Evolutionary conservation across 768 basidiomycete species (phyloP).

Genomic region (Glaciozyma martinii): DNA sequence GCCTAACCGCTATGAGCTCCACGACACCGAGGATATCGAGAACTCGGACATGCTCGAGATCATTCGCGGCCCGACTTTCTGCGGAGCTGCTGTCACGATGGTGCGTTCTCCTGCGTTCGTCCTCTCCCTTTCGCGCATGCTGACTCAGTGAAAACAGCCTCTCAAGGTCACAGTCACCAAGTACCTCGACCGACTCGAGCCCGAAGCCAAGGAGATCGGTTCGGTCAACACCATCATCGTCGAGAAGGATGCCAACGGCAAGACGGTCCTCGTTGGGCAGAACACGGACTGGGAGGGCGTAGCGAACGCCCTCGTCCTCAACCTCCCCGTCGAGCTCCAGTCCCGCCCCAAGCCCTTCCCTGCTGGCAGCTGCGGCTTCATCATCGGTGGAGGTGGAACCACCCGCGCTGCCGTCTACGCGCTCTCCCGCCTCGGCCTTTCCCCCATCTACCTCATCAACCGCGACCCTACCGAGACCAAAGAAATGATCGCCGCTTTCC

Average conservation of each 20-base stretch:
- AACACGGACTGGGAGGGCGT: constrained; percentile 31
- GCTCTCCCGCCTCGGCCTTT: constrained; percentile 18
- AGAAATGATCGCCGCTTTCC: not conserved
- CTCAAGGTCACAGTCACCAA: constrained; percentile 29
- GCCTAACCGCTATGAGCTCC: constrained; percentile 10
- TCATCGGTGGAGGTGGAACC: constrained; percentile 31
- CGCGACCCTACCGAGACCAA: constrained; percentile 25
- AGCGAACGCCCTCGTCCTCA: constrained; percentile 7
- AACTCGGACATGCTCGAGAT: not conserved
- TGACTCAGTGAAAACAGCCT: not conserved
- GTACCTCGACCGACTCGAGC: constrained; percentile 25
- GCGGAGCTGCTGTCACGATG: constrained; percentile 31
- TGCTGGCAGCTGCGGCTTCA: constrained; percentile 9
- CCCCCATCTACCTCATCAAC: constrained; percentile 30
- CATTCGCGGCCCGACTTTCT: constrained; percentile 5
- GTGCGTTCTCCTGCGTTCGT: not conserved
- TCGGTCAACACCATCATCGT: constrained; percentile 33
- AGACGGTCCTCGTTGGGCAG: constrained; percentile 25
- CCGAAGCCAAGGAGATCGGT: constrained; percentile 26
- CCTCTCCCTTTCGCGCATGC: not conserved
- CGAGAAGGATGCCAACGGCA: not conserved
- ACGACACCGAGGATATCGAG: constrained; percentile 11
- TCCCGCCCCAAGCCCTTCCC: constrained; percentile 1
- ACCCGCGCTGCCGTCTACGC: constrained; percentile 34
- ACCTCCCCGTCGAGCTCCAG: not conserved